Conservation (phyloP, 2,329 filamentous ascomycete genomes). For the Trichothecium roseum region DNA sequence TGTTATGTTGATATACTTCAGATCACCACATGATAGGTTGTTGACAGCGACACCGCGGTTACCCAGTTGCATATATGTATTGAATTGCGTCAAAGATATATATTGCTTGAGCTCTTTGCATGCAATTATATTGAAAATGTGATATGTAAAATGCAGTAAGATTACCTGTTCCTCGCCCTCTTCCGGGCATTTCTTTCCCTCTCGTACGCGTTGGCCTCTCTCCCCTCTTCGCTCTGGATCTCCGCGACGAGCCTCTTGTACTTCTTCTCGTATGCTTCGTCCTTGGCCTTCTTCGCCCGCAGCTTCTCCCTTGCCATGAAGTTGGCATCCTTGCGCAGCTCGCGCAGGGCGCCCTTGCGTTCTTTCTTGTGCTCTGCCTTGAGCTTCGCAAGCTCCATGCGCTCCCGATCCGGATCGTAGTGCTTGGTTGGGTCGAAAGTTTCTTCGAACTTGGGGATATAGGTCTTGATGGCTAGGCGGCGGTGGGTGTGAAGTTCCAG, state of each 20-base stretch:
- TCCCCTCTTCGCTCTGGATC: conserved; percentile 89
- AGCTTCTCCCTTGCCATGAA: conserved; percentile 89
- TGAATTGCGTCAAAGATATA: too few relatives aligned
- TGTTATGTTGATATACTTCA: too few relatives aligned
- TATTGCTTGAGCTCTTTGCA: neutral
- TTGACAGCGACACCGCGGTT: too few relatives aligned
- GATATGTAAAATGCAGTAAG: neutral
- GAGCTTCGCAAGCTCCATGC: conserved; percentile 74
- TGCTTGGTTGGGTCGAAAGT: conserved; percentile 89
- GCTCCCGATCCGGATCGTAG: conserved; percentile 91
- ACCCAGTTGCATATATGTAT: too few relatives aligned
- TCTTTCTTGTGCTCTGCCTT: conserved; percentile 89
- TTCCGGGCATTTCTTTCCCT: conserved; percentile 71
- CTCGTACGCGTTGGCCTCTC: conserved; percentile 81
- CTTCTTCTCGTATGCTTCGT: conserved; percentile 93
- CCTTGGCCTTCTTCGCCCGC: conserved; percentile 83
- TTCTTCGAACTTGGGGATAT: conserved; percentile 92
- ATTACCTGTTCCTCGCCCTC: conserved; percentile 40
- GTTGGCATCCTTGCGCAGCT: conserved; percentile 88
- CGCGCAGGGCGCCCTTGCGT: conserved; percentile 86
- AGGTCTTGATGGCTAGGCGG: conserved; percentile 77
- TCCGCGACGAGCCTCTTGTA: conserved; percentile 85
- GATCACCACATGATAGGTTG: too few relatives aligned
- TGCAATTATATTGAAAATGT: too few relatives aligned
- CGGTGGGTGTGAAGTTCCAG: conserved; percentile 83